Evolutionary conservation across 768 basidiomycete genomes (phyloP).

Genomic region (Clathrus columnatus): DNA sequence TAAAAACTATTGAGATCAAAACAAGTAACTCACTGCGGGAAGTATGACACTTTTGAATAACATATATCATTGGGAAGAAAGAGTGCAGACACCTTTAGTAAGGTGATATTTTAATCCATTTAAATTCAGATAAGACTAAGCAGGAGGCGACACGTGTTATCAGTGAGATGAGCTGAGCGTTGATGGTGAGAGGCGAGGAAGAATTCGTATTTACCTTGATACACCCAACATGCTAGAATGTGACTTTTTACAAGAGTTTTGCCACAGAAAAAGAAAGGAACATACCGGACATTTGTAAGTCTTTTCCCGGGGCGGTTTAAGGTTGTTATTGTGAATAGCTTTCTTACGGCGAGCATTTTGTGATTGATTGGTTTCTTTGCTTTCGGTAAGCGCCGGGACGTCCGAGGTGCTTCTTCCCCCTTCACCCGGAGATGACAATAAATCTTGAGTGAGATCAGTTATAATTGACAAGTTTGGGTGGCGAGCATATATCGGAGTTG

Average conservation of each 20-base stretch:
- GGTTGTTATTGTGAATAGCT: not conserved
- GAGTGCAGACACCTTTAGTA: slow-evolving; percentile 53
- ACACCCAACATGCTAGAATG: slow-evolving; percentile 33
- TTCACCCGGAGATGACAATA: not conserved
- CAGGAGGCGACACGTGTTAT: not conserved
- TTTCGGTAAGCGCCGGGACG: not conserved
- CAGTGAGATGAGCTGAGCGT: too few relatives aligned
- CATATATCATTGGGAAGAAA: not conserved
- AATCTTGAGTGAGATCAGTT: not conserved
- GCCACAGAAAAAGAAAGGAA: slow-evolving; percentile 6
- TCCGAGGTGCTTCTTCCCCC: not conserved
- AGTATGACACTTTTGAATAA: too few relatives aligned
- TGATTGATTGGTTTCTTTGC: not conserved
- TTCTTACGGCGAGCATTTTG: not conserved
- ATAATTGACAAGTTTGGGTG: slow-evolving; percentile 9
- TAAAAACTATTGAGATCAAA: too few relatives aligned
- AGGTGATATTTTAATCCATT: slow-evolving; percentile 63
- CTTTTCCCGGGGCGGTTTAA: slow-evolving; percentile 31
- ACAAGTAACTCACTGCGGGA: too few relatives aligned
- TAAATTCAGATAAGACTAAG: slow-evolving; percentile 51
- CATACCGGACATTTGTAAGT: slow-evolving; percentile 42
- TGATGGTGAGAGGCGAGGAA: not conserved
- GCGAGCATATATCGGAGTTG: slow-evolving; percentile 6
- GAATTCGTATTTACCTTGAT: slow-evolving; percentile 34
- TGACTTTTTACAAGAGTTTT: not conserved